Evolutionary conservation across 768 basidiomycete genomes (phyloP).

Genomic region (Rhizopogon salebrosus): DNA sequence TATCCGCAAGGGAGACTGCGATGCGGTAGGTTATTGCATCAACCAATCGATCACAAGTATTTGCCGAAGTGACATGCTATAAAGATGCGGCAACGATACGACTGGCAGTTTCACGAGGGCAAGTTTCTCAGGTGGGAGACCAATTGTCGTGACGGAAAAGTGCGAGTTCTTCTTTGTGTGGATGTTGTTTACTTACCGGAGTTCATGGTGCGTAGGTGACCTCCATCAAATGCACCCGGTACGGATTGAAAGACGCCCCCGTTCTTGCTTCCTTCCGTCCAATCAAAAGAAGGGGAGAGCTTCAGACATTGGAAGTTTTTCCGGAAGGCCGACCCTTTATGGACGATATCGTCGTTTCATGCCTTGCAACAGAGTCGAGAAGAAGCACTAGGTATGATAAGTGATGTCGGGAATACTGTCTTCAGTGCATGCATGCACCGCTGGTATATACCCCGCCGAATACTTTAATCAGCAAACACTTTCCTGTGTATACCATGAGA

Average conservation of each 20-base stretch:
- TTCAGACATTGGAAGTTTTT: background rate
- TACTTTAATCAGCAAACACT: background rate
- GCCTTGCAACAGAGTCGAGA: background rate
- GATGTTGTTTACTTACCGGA: background rate
- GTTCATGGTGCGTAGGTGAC: background rate
- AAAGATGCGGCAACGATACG: background rate
- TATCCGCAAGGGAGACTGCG: background rate
- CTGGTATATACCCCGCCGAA: background rate
- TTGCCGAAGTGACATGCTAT: background rate
- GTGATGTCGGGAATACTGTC: background rate
- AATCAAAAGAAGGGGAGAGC: background rate
- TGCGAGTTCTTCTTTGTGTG: background rate
- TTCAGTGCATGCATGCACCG: background rate
- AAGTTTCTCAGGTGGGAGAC: background rate
- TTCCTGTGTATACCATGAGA: constrained; percentile 54
- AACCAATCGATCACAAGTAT: background rate
- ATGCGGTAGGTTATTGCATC: background rate
- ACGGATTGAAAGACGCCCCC: background rate
- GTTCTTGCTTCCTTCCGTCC: background rate
- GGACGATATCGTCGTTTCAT: background rate
- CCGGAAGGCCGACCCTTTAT: background rate
- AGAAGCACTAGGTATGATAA: background rate
- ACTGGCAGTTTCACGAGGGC: background rate
- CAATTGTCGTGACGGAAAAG: background rate
- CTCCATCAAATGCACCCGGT: background rate